These are phyloP conservation scores for Mycena vitilis DNA, from an alignment of 768 basidiomycete genomes.

Conservation along the genomic window DNA sequence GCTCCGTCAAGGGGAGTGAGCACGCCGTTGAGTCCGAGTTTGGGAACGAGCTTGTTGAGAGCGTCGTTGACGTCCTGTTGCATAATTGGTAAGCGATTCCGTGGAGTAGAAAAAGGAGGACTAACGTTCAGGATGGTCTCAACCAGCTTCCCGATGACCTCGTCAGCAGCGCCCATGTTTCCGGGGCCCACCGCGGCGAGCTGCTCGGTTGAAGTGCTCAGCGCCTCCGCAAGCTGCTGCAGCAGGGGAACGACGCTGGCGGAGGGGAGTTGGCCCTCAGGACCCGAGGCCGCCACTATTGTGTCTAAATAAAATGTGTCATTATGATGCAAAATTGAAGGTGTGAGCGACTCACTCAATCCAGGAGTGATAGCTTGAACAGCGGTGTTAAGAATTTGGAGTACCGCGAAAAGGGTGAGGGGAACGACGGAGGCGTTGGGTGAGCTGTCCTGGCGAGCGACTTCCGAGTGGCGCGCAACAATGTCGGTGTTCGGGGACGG, in stretches of 20 bases:
- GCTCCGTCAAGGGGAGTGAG: conserved; percentile 17
- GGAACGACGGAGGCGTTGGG: conserved; percentile 23
- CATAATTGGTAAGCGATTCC: neutral
- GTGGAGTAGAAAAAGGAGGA: no score
- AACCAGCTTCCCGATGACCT: conserved; percentile 15
- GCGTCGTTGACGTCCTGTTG: conserved; percentile 7
- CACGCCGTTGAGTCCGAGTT: conserved; percentile 11
- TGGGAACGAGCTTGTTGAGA: conserved; percentile 20
- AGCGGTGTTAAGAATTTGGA: conserved; percentile 16
- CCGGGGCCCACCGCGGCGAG: conserved; percentile 10
- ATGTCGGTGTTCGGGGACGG: neutral
- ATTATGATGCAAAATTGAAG: no score
- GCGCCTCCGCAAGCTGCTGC: neutral
- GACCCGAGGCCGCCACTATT: neutral
- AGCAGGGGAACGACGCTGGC: conserved; percentile 15
- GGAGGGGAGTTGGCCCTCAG: neutral
- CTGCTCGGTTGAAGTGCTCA: conserved; percentile 13
- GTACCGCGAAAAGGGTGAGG: conserved; percentile 21
- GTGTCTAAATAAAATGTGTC: neutral
- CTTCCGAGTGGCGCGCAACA: neutral
- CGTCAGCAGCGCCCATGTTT: conserved; percentile 12
- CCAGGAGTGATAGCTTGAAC: conserved; percentile 8
- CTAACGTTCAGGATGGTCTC: conserved; percentile 11
- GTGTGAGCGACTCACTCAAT: neutral
- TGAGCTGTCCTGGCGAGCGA: neutral